Percentiles rank a stretch among this genome's conserved stretches.
These are phyloP conservation scores for Chlorella sp. DNA, from an alignment of 139 green algal genomes.

Conservation along the genomic window DNA sequence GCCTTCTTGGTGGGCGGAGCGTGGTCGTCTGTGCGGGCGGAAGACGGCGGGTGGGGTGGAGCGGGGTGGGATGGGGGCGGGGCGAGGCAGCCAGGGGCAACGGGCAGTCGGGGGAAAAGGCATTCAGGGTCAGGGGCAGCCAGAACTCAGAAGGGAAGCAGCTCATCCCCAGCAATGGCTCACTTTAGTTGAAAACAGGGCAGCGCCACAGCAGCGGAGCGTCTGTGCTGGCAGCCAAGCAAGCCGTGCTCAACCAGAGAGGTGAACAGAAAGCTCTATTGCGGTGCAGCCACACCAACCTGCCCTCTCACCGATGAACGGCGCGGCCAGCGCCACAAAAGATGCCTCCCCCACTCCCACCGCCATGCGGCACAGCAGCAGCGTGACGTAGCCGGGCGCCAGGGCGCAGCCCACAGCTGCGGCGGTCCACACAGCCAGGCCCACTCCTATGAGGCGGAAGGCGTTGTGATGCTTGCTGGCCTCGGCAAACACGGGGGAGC, in stretches of 20 bases:
- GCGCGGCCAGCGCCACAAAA: conserved; percentile 92
- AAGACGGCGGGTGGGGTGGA: not conserved
- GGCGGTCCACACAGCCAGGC: conserved; percentile 85
- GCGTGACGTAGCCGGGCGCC: conserved; percentile 60
- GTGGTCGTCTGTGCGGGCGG: conserved; percentile 79
- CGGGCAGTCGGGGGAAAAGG: too few species aligned
- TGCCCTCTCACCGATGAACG: conserved; percentile 94
- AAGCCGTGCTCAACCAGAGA: too few species aligned
- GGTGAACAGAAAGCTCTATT: not conserved
- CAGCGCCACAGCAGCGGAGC: not conserved
- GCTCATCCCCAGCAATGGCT: too few species aligned
- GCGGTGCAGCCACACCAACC: too few species aligned
- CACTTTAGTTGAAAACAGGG: too few species aligned
- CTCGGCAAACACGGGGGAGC: conserved; percentile 60
- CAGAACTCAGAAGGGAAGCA: too few species aligned
- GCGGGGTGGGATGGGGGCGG: not conserved
- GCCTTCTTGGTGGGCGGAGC: conserved; percentile 79
- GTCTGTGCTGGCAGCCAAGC: not conserved
- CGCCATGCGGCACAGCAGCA: conserved; percentile 75
- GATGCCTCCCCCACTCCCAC: conserved; percentile 95
- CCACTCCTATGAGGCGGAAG: conserved; percentile 86
- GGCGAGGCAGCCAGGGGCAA: not conserved
- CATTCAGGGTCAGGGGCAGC: too few species aligned
- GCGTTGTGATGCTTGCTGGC: conserved; percentile 63
- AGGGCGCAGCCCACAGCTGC: conserved; percentile 77